Percentiles rank a stretch among this genome's conserved stretches.
Evolutionary conservation across 1,139 yeast genomes (phyloP).

Genomic region (Kodamaea alishanica): DNA sequence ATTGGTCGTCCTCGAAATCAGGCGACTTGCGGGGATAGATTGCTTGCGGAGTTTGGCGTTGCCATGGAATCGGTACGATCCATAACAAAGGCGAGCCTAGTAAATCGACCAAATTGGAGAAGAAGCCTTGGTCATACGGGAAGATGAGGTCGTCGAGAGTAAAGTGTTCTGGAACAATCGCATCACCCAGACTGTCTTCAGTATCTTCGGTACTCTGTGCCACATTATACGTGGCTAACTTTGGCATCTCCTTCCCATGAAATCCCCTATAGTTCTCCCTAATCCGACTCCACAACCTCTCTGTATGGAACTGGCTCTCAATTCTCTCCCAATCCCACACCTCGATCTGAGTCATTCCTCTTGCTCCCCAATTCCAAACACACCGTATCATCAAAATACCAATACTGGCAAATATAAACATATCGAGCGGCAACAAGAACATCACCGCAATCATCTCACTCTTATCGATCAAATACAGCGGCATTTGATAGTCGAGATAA

Average conservation of each 20-base stretch:
- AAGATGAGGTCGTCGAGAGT: slow-evolving; percentile 61
- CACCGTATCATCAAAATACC: slow-evolving; percentile 60
- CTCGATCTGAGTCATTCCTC: slow-evolving; percentile 91
- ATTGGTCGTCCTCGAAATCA: slow-evolving; percentile 52
- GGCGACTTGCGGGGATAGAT: slow-evolving; percentile 52
- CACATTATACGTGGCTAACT: slow-evolving; percentile 45
- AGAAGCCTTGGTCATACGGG: slow-evolving; percentile 75
- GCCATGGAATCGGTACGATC: slow-evolving; percentile 56
- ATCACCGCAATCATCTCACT: slow-evolving; percentile 55
- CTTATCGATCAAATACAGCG: slow-evolving; percentile 55
- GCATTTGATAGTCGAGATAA: slow-evolving; percentile 54
- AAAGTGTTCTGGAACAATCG: slow-evolving; percentile 26
- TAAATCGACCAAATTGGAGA: slow-evolving; percentile 46
- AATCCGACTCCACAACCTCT: slow-evolving; percentile 50
- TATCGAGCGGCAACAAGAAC: slow-evolving; percentile 51
- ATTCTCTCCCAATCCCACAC: slow-evolving; percentile 88
- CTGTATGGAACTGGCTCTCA: slow-evolving; percentile 57
- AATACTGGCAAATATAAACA: slow-evolving; percentile 59
- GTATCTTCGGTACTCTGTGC: slow-evolving; percentile 1
- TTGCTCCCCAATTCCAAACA: slow-evolving; percentile 47
- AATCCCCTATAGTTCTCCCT: slow-evolving; percentile 42
- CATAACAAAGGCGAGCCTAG: slow-evolving; percentile 63
- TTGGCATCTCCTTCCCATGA: slow-evolving; percentile 44
- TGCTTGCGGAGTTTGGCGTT: slow-evolving; percentile 30
- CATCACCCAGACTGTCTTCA: slow-evolving; percentile 3